Percentiles rank a stretch among this genome's conserved stretches.
These are phyloP conservation scores for Oryza longistaminata DNA, from an alignment of 176 grass and related monocot genomes.

Conservation along the genomic window DNA sequence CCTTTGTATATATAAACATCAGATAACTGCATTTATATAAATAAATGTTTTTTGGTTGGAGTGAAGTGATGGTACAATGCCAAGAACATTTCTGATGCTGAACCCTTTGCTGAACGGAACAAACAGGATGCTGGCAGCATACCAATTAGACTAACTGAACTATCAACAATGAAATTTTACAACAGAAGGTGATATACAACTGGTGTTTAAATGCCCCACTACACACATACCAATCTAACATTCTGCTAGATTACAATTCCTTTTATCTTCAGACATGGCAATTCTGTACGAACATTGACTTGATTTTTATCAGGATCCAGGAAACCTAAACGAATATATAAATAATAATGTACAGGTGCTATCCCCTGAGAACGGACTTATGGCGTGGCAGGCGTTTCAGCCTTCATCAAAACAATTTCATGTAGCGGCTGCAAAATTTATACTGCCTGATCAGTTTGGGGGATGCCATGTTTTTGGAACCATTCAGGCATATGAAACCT, in stretches of 20 bases:
- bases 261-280: slow-evolving; percentile 40
- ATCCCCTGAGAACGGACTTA: slow-evolving; percentile 27
- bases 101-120: not conserved
- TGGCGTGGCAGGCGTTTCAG: slow-evolving; percentile 35
- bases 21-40: not conserved
- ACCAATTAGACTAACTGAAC: slow-evolving; percentile 35
- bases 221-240: slow-evolving; percentile 37
- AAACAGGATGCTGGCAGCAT: not conserved
- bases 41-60: not conserved
- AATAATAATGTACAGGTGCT: slow-evolving; percentile 74
- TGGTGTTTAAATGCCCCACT: slow-evolving; percentile 36
- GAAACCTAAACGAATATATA: slow-evolving; percentile 49
- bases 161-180: slow-evolving; percentile 57
- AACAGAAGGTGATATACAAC: slow-evolving; percentile 68
- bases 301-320: slow-evolving; percentile 26
- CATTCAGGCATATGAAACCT: slow-evolving; percentile 99
- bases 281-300: slow-evolving; percentile 47
- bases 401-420: slow-evolving; percentile 44
- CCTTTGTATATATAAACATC: slow-evolving; percentile 1
- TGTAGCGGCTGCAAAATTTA: slow-evolving; percentile 40
- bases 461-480: slow-evolving; percentile 93
- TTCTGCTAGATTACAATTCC: slow-evolving; percentile 55
- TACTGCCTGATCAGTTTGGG: slow-evolving; percentile 46
- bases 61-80: not conserved
- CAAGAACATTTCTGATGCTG: not conserved